Base-by-base conservation (phyloP, 805 yeast species). In the Soucietia sequanensis region DNA sequence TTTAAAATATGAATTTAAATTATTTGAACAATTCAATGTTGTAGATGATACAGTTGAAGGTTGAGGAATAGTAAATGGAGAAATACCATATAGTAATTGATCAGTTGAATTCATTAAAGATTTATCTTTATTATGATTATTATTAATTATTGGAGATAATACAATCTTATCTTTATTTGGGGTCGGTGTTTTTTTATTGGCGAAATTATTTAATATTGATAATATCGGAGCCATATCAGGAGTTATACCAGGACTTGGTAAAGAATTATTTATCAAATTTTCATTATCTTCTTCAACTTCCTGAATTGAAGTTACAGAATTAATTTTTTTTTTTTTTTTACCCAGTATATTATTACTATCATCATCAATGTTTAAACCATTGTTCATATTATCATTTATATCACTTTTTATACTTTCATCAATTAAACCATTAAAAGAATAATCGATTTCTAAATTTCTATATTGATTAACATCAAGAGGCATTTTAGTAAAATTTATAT, bases 401-500 rank as follows among this genome's bases (percentile, higher is more conserved):
- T 34, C 42, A 16, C 15, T 27, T 4, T 14, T 9, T 27, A 15
- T 16, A 10, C 8, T 19, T 11, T 12, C 13, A 24, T n/a, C 42
- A 10, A 21, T 14, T 20, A 66, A 38, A 12, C 56, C 55, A 38
- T 67, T 67, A 46, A 80, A 80, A 42, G 69, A 64, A 46, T 71
- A 81, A 2, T 77, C 82, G 29, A 59, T 60, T 33, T 78, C 82
- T 29, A 80, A 71, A 47, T 80, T 69, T 48, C 87, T 65, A 50
- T 80, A 80, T 30, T 60, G 62, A 35, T 79, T 81, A 16, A 81
- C 73, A 46, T 79, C 74, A 12, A 81, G 62, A 20, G 78, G 79
- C n/a, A 76, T 63, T 24, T 68, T 61, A 10, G 80, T 68, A 51
- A 78, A 81, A 6, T 58, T 62, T 8, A 75, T 54, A 43, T 70